These are phyloP conservation scores for Dendryphion nanum DNA, from an alignment of 2,329 filamentous ascomycete species.

Conservation along the genomic window DNA sequence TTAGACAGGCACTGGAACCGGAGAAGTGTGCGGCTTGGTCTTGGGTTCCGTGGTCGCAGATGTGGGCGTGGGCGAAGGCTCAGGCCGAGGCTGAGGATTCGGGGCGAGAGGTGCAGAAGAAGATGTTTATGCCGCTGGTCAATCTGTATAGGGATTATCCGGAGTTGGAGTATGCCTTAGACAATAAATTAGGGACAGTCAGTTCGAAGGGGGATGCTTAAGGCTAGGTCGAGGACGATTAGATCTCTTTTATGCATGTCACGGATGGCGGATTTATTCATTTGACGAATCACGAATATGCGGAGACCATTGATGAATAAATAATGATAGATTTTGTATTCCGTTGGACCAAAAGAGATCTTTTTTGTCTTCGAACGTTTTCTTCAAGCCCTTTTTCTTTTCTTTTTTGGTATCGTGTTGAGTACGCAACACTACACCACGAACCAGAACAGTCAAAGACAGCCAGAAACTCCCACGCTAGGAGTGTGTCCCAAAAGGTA, in stretches of 20 bases:
- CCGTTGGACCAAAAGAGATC: too few relatives aligned
- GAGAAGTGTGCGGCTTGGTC: conserved; percentile 58
- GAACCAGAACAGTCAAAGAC: too few relatives aligned
- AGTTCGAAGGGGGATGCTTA: too few relatives aligned
- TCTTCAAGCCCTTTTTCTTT: background rate
- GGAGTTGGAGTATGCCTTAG: conserved; percentile 27
- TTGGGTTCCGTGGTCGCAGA: conserved; percentile 52
- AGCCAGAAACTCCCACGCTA: conserved; percentile 1
- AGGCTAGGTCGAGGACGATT: too few relatives aligned
- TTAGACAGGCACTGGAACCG: conserved; percentile 38
- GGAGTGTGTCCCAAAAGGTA: background rate
- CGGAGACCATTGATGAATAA: too few relatives aligned
- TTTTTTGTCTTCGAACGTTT: background rate
- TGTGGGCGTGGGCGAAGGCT: conserved; percentile 40
- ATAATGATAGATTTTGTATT: too few relatives aligned
- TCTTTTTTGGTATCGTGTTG: too few relatives aligned
- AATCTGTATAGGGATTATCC: conserved; percentile 42
- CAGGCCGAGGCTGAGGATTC: conserved; percentile 23
- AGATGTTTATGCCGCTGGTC: conserved; percentile 50
- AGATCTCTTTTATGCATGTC: too few relatives aligned
- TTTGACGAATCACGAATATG: too few relatives aligned
- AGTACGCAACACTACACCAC: too few relatives aligned
- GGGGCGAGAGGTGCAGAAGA: conserved; percentile 23
- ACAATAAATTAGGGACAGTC: too few relatives aligned
- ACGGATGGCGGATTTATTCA: too few relatives aligned